Conservation (phyloP, 352 stramenopile genomes). For the Phytophthora sojae region DNA sequence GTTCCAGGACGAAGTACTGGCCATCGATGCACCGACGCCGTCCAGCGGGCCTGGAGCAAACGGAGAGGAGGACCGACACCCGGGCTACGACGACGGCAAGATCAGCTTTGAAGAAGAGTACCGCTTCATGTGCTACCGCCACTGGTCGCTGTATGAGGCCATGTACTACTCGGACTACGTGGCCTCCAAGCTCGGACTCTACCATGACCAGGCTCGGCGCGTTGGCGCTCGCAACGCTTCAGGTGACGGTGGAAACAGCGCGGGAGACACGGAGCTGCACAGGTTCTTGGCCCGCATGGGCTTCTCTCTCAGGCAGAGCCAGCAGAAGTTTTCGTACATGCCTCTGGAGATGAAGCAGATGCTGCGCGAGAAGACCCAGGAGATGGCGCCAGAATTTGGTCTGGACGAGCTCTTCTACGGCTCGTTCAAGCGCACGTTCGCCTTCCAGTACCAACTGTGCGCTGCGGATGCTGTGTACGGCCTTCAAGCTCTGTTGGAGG, state of each 20-base stretch:
- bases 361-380: constrained; percentile 92
- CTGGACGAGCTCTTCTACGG: constrained; percentile 97
- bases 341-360: constrained; percentile 91
- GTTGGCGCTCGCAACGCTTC: constrained; percentile 69
- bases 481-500: constrained; percentile 95
- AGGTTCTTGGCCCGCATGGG: constrained; percentile 98
- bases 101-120: constrained; percentile 94
- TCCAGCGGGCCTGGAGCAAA: constrained; percentile 46
- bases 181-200: constrained; percentile 87
- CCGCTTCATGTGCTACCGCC: constrained; percentile 97
- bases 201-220: constrained; percentile 68
- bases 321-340: constrained; percentile 98
- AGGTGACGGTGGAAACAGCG: constrained; percentile 29
- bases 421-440: constrained; percentile 95
- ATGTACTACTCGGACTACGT: constrained; percentile 98
- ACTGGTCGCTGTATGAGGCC: constrained; percentile 95
- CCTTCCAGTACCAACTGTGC: constrained; percentile 95
- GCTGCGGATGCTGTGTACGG: constrained; percentile 96
- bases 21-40: constrained; percentile 50
- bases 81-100: constrained; percentile 79
- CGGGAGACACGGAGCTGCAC: constrained; percentile 83
- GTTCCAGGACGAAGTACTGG: constrained; percentile 93
- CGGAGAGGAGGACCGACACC: constrained; percentile 50
- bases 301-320: constrained; percentile 94
- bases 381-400: constrained; percentile 95